Percentiles rank a stretch among this genome's conserved stretches.
These are phyloP conservation scores for Priceomyces carsonii DNA, from an alignment of 805 yeast genomes.

Conservation along the genomic window DNA sequence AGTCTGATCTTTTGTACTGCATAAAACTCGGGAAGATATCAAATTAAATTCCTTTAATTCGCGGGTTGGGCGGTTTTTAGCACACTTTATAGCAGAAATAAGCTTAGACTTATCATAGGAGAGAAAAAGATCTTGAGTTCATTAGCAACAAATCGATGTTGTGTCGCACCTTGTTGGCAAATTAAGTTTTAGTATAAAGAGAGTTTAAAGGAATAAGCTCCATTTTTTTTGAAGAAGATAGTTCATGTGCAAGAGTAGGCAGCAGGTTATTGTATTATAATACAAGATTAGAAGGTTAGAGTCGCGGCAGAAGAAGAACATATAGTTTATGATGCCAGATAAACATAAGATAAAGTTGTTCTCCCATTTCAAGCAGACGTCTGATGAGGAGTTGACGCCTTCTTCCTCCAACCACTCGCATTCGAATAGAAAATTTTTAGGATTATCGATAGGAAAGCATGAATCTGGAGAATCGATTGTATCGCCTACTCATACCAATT, in stretches of 20 bases:
- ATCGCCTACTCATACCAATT: conserved; percentile 36
- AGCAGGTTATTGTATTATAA: no score
- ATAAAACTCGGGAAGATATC: neutral
- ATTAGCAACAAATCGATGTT: no score
- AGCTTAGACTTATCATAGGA: conserved; percentile 2
- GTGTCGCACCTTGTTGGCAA: no score
- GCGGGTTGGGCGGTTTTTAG: conserved; percentile 4
- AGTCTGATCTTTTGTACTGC: no score
- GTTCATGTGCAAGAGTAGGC: no score
- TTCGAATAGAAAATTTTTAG: conserved; percentile 31
- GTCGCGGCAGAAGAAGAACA: conserved; percentile 1
- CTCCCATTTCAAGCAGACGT: conserved; percentile 35
- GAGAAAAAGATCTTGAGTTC: no score
- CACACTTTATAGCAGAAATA: no score
- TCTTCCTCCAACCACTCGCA: conserved; percentile 33
- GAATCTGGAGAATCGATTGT: conserved; percentile 38
- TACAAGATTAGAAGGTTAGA: no score
- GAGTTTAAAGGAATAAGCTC: conserved; percentile 1
- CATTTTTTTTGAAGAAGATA: no score
- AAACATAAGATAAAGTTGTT: conserved; percentile 44
- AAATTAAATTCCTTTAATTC: conserved; percentile 2
- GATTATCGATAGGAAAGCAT: conserved; percentile 43
- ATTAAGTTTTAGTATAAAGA: neutral
- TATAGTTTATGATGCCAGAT: conserved; percentile 36
- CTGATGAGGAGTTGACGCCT: conserved; percentile 26